Base-by-base conservation (phyloP, 441 rosid genomes). In the Omphalea diandra region DNA sequence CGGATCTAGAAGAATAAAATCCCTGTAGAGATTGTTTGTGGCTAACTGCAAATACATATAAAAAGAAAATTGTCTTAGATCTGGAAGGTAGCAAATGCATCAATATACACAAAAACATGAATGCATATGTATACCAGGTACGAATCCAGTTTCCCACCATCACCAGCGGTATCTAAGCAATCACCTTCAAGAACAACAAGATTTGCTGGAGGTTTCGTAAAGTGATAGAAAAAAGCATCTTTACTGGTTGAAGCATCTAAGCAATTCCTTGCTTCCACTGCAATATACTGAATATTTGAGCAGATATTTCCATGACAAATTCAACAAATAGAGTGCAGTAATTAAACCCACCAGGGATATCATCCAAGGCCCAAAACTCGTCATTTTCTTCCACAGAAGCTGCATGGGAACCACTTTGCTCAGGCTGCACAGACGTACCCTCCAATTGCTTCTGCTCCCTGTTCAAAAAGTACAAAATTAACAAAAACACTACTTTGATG, bases 161-260 rank as follows among this genome's bases (percentile, higher is more conserved):
- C 91, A 66, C 90, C 91, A 66, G 80, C 56, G 77, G 83, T 70
- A 76, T 91, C 94, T 46, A 89, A 81, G 79, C 93, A 91, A 73
- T 91, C 98, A 52, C 94, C 97, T 84, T 93, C 94, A 65, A 91
- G 85, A 61, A 93, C 98, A 70, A 94, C 88, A 73, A 94, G 84
- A 81, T 91, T 91, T 60, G 95, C 90, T 3, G 98, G 98, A 53
- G 97, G 92, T 81, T 86, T 94, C 68, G 90, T 88, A 73, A 88
- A 88, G 73, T 82, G 82, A 80, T 84, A 81, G 40, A 83, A 74
- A 60, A 76, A 73, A 71, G 80, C 73, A 59, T 88, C 90, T 62
- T 82, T 85, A 32, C 78, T 79, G 53, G 74, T 80, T 46, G 90
- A 84, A 79, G 75, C 79, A 80, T 91, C 95, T 78, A 94, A 73